Evolutionary conservation across 495 filamentous ascomycete genomes (phyloP), one percentile per base, ranked within the genome.

Genomic region (Neurospora discreta): DNA sequence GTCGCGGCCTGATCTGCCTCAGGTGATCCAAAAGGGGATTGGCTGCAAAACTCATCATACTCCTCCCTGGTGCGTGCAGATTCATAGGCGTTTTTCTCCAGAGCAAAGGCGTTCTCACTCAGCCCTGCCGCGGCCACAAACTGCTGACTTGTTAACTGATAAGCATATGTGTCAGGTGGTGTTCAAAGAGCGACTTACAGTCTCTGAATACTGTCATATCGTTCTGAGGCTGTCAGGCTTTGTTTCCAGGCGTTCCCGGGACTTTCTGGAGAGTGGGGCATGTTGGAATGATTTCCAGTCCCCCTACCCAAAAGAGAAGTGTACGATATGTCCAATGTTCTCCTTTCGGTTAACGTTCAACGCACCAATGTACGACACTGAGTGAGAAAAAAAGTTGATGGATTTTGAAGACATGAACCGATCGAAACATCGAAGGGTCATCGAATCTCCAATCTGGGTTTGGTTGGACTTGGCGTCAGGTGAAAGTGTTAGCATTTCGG

Each of bases 151-250:
- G 52, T 65, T 65, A 65, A 65, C 18, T 33, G 52, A 65, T 65
- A 65, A 65, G 52, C 52, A 65, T 65, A 33, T 26, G 52, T 65
- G 15, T 65, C 26, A 33, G 26, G 26, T 18, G 52, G 26, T 18
- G 26, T 33, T 18, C 15, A 9, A 16, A 30, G 26, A 20, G 36
- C 11, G 9, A 75, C 84, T 81, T 72, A 87, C 85, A 88, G 79
- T 71, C 72, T 78, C 60, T 86, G 79, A 20, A 87, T 87, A 58
- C 82, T 85, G 3, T 87, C 85, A 77, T 85, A 87, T 73, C 85
- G 80, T 71, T 84, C 81, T 3, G 80, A 78, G 15, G 85, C 82
- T n/a, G 78, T 80, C 71, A 88, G 78, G 26, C 52, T 18, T 33
- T 65, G 52, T 26, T 65, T 65, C 52, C 52, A 65, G 1, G 26